These are phyloP conservation scores for Mortierella sp. DNA, from an alignment of 371 early-diverging fungal genomes.

Conservation along the genomic window DNA sequence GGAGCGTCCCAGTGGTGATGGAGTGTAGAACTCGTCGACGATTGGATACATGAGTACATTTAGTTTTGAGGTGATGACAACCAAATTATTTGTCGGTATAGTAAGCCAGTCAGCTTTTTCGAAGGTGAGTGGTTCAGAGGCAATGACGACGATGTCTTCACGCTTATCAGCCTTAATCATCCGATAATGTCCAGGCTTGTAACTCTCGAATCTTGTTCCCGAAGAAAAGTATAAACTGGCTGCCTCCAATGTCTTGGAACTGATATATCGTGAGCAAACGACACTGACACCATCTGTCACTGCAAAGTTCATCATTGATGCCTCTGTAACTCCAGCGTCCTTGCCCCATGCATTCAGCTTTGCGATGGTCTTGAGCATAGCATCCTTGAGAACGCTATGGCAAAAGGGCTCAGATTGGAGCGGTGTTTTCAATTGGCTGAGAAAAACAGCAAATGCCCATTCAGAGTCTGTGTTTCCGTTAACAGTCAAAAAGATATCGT, in stretches of 20 bases:
- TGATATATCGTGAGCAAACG: slow-evolving; percentile 86
- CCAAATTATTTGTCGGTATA: slow-evolving; percentile 85
- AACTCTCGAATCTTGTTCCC: slow-evolving; percentile 73
- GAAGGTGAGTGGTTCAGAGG: slow-evolving; percentile 89
- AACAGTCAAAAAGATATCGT: slow-evolving; percentile 79
- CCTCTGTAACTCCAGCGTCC: slow-evolving; percentile 75
- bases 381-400: slow-evolving; percentile 72
- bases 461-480: slow-evolving; percentile 92
- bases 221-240: slow-evolving; percentile 90
- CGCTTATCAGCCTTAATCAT: slow-evolving; percentile 89
- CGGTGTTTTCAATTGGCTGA: slow-evolving; percentile 66
- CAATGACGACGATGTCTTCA: slow-evolving; percentile 88
- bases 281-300: slow-evolving; percentile 88
- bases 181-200: slow-evolving; percentile 79
- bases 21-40: slow-evolving; percentile 75
- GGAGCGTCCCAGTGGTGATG: slow-evolving; percentile 21
- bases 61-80: slow-evolving; percentile 83
- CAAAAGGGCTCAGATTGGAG: slow-evolving; percentile 50
- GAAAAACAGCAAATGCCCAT: slow-evolving; percentile 89
- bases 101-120: slow-evolving; percentile 89
- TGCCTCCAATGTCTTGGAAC: slow-evolving; percentile 75
- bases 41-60: slow-evolving; percentile 87
- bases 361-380: slow-evolving; percentile 85
- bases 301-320: slow-evolving; percentile 87
- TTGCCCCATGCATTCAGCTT: slow-evolving; percentile 80